Evolutionary conservation across 148 eudicot genomes (phyloP).

Genomic region (Camellia lanceoleosa): DNA sequence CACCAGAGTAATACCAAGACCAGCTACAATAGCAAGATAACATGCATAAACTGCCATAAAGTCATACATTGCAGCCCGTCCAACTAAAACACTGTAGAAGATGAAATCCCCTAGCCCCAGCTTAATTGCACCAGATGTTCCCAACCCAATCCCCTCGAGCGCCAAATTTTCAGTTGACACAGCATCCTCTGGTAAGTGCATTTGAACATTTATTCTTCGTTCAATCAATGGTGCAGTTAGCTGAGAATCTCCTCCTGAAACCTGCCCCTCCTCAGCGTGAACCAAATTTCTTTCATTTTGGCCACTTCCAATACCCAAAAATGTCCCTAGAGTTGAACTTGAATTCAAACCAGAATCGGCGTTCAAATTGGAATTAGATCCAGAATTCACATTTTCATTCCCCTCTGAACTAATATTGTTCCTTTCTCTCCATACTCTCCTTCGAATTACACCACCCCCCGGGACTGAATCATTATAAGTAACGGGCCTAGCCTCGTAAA

Average conservation of each 20-base stretch:
- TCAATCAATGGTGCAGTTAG: slow-evolving; percentile 67
- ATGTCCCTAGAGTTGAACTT: slow-evolving; percentile 15
- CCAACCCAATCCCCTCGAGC: slow-evolving; percentile 89
- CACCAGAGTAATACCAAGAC: slow-evolving; percentile 79
- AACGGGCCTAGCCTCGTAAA: slow-evolving; percentile 93
- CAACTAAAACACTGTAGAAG: slow-evolving; percentile 93
- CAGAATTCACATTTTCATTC: slow-evolving; percentile 18
- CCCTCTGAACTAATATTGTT: slow-evolving; percentile 20
- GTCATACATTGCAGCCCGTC: slow-evolving; percentile 96
- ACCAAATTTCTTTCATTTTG: slow-evolving; percentile 32
- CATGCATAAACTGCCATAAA: slow-evolving; percentile 91
- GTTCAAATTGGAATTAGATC: slow-evolving; percentile 15
- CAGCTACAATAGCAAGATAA: slow-evolving; percentile 88
- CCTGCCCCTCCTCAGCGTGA: slow-evolving; percentile 49
- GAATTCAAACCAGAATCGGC: slow-evolving; percentile 1
- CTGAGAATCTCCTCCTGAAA: slow-evolving; percentile 29
- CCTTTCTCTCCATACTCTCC: slow-evolving; percentile 69
- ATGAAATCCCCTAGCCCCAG: slow-evolving; percentile 91
- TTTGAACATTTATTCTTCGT: slow-evolving; percentile 35
- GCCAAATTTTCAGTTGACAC: slow-evolving; percentile 47
- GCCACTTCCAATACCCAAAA: slow-evolving; percentile 24
- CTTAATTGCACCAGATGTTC: slow-evolving; percentile 82
- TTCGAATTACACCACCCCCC: slow-evolving; percentile 23
- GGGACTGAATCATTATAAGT: slow-evolving; percentile 27
- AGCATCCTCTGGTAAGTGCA: slow-evolving; percentile 23